phyloP scores from a whole-genome alignment of 148 eudicot species.

The Camellia lanceoleosa region DNA sequence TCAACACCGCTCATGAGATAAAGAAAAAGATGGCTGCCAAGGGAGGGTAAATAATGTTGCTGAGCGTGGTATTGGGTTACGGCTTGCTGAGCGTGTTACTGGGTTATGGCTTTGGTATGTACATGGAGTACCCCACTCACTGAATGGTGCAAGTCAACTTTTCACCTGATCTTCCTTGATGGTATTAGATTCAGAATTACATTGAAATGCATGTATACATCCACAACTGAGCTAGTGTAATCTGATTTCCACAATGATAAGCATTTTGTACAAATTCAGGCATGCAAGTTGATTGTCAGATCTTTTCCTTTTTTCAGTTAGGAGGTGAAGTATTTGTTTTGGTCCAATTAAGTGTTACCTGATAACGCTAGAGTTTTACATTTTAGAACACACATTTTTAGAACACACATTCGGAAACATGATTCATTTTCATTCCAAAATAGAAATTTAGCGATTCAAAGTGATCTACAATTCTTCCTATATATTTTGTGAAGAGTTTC shows the following conservation, averaged over 20 bases:
- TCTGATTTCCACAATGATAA: neutral
- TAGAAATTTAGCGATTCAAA: too few relatives aligned
- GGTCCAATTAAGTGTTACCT: neutral
- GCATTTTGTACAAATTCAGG: neutral
- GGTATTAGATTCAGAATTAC: neutral
- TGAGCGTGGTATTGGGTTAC: neutral
- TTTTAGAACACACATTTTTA: too few relatives aligned
- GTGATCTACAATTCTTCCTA: too few relatives aligned
- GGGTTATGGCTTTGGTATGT: too few relatives aligned
- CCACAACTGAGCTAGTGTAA: neutral
- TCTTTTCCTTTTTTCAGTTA: neutral
- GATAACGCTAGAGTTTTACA: too few relatives aligned
- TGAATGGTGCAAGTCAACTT: neutral
- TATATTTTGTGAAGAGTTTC: too few relatives aligned
- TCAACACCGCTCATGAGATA: conserved; percentile 77
- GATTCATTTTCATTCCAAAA: too few relatives aligned
- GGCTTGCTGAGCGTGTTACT: neutral
- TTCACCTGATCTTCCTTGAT: neutral
- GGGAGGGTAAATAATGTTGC: conserved; percentile 30
- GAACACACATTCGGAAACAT: too few relatives aligned
- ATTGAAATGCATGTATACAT: neutral
- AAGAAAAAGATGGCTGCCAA: conserved; percentile 66
- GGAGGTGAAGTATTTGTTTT: neutral
- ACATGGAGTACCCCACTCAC: neutral
- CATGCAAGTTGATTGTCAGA: neutral